These are phyloP conservation scores for Wallacemonas rigidus DNA, from an alignment of 208 protist genomes.

Conservation along the genomic window DNA sequence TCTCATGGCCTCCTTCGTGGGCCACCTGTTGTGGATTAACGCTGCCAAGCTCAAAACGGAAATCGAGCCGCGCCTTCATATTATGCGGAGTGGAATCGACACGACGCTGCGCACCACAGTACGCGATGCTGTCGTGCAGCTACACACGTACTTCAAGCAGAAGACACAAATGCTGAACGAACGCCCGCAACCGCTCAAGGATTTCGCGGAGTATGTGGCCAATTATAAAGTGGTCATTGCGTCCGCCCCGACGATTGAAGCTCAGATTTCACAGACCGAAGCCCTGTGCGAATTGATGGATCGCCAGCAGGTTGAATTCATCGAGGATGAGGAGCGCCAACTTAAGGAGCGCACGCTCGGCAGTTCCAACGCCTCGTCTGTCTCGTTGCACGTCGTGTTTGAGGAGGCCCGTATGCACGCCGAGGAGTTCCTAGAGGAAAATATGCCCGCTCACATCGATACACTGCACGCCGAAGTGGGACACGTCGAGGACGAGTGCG, in stretches of 20 bases:
- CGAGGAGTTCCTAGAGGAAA: slow-evolving; percentile 89
- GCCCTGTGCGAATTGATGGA: slow-evolving; percentile 91
- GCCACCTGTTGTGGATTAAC: slow-evolving; percentile 91
- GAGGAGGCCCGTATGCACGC: slow-evolving; percentile 83
- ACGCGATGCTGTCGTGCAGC: slow-evolving; percentile 51
- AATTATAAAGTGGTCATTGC: slow-evolving; percentile 83
- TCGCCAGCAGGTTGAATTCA: slow-evolving; percentile 85
- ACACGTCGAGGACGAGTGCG: slow-evolving; percentile 87
- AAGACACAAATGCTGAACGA: slow-evolving; percentile 87
- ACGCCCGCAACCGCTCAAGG: slow-evolving; percentile 58
- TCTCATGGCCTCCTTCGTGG: slow-evolving; percentile 89
- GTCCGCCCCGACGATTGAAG: slow-evolving; percentile 49
- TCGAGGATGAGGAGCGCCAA: slow-evolving; percentile 90
- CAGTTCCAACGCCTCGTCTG: slow-evolving; percentile 43
- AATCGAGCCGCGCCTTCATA: slow-evolving; percentile 83
- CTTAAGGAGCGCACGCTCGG: slow-evolving; percentile 89
- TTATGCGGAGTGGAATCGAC: slow-evolving; percentile 77
- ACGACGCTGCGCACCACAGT: slow-evolving; percentile 73
- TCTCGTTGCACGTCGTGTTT: slow-evolving; percentile 82
- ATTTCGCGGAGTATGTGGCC: slow-evolving; percentile 89
- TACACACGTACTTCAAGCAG: slow-evolving; percentile 87
- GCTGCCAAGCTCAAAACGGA: slow-evolving; percentile 87
- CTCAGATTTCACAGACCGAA: slow-evolving; percentile 78
- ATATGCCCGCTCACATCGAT: slow-evolving; percentile 72
- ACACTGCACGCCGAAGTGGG: slow-evolving; percentile 69